Conservation (phyloP, 306 rosid species). For the Fragaria vesca region DNA sequence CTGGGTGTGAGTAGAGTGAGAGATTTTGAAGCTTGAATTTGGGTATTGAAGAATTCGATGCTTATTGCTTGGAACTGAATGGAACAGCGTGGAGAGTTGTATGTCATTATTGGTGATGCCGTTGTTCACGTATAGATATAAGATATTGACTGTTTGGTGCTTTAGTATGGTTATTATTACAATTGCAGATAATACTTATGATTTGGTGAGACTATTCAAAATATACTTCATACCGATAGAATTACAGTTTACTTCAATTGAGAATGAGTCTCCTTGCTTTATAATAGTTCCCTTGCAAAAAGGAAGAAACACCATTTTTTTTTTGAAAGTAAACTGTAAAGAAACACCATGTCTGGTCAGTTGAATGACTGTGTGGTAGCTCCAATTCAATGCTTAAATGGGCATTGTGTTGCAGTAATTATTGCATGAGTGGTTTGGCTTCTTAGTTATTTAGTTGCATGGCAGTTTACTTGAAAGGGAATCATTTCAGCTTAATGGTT, state of each 20-base stretch:
- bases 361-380: background rate
- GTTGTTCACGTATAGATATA: background rate
- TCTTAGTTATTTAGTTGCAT: background rate
- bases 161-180: background rate
- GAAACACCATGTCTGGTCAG: background rate
- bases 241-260: background rate
- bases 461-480: conserved; percentile 1
- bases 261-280: background rate
- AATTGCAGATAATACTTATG: background rate
- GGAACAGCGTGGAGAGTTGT: background rate
- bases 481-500: background rate
- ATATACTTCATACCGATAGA: background rate
- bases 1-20: background rate
- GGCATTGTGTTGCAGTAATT: background rate
- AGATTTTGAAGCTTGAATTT: conserved; percentile 15
- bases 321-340: background rate
- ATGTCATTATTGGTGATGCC: background rate
- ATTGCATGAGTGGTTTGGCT: background rate
- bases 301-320: background rate
- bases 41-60: background rate
- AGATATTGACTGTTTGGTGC: background rate
- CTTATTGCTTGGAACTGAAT: background rate
- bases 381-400: background rate
- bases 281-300: background rate
- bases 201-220: background rate